These are phyloP conservation scores for Aureobasidium sp. DNA, from an alignment of 2,329 filamentous ascomycete species.

Conservation along the genomic window DNA sequence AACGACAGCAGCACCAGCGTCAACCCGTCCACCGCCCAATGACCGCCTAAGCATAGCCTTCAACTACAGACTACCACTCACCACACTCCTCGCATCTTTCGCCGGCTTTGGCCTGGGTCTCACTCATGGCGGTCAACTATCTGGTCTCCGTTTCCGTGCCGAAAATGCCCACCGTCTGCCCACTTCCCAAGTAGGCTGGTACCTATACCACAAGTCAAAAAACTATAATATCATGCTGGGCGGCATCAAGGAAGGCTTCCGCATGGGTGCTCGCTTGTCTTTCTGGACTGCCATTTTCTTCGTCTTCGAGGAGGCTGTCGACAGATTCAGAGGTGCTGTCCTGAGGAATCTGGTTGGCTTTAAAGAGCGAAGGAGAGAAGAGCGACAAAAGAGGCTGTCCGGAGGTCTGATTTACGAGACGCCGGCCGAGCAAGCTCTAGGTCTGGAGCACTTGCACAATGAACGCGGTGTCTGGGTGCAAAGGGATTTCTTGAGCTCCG, in stretches of 20 bases:
- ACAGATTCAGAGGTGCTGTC: slow-evolving; percentile 61
- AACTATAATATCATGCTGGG: slow-evolving; percentile 80
- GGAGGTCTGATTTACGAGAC: slow-evolving; percentile 23
- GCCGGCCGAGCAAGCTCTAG: slow-evolving; percentile 20
- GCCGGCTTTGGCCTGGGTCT: slow-evolving; percentile 25
- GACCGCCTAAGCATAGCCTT: slow-evolving; percentile 26
- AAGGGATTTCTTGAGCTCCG: slow-evolving; percentile 71
- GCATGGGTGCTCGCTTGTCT: slow-evolving; percentile 61
- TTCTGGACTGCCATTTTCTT: slow-evolving; percentile 71
- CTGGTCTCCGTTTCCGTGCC: slow-evolving; percentile 71
- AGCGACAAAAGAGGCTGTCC: slow-evolving; percentile 21
- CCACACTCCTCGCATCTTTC: slow-evolving; percentile 18
- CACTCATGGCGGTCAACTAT: slow-evolving; percentile 23
- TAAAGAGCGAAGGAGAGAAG: slow-evolving; percentile 28
- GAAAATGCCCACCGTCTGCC: slow-evolving; percentile 95
- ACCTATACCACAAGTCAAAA: slow-evolving; percentile 94
- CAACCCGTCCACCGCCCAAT: slow-evolving; percentile 2
- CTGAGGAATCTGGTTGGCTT: slow-evolving; percentile 33
- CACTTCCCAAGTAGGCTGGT: slow-evolving; percentile 77
- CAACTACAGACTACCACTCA: slow-evolving; percentile 22
- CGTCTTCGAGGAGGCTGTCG: slow-evolving; percentile 74
- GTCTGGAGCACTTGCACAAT: slow-evolving; percentile 13
- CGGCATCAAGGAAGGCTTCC: slow-evolving; percentile 68
- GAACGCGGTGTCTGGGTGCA: slow-evolving; percentile 21
- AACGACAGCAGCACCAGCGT: background rate